A percentile compares a stretch with the other conserved stretches of the same genome.
These are phyloP conservation scores for Xylaria sp. DNA, from an alignment of 2,329 filamentous ascomycete species.

Conservation along the genomic window DNA sequence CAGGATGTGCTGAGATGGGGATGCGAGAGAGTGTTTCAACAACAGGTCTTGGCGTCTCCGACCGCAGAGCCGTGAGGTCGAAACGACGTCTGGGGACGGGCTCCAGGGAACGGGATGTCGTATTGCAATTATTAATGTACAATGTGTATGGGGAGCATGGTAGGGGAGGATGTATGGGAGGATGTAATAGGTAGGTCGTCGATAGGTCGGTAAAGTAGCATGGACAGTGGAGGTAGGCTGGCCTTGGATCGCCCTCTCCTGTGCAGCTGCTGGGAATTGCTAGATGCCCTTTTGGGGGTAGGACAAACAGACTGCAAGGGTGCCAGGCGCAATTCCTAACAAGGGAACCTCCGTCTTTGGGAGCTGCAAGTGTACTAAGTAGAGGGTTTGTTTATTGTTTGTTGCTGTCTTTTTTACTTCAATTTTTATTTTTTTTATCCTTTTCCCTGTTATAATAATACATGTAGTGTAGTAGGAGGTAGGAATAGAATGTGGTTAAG, in stretches of 20 bases:
- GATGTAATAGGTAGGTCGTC: not conserved
- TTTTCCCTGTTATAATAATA: not conserved
- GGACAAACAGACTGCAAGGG: constrained; percentile 15
- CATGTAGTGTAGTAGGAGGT: not conserved
- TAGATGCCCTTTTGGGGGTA: constrained; percentile 19
- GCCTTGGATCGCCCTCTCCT: constrained; percentile 24
- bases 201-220: not conserved
- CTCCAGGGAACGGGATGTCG: constrained; percentile 10
- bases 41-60: constrained; percentile 41
- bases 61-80: constrained; percentile 43
- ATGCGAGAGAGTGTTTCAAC: constrained; percentile 43
- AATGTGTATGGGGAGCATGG: not conserved
- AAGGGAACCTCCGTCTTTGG: constrained; percentile 19
- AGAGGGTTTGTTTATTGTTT: constrained; percentile 8
- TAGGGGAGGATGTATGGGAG: too few relatives aligned
- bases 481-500: not conserved
- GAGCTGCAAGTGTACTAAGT: not conserved
- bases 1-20: constrained; percentile 31
- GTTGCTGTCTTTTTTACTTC: not conserved
- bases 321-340: constrained; percentile 16
- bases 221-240: constrained; percentile 1
- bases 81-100: constrained; percentile 43
- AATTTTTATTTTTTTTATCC: too few relatives aligned
- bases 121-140: constrained; percentile 16
- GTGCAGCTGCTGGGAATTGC: constrained; percentile 28